Percentiles rank a stretch among this genome's conserved stretches.
These are phyloP conservation scores for Boletus patriciae DNA, from an alignment of 768 basidiomycete species.

Conservation along the genomic window DNA sequence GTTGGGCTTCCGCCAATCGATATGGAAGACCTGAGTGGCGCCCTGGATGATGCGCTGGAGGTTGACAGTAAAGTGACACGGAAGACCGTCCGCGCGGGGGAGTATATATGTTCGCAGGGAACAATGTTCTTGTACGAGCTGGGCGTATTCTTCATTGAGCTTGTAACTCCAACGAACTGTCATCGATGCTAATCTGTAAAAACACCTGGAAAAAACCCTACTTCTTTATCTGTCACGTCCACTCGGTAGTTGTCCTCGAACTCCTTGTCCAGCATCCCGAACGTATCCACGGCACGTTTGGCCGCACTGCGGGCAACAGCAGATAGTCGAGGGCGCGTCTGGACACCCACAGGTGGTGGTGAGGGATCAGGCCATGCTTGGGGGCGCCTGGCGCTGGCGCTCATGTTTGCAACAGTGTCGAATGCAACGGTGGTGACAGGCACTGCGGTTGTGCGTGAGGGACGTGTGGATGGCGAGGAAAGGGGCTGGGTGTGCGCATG, in stretches of 20 bases:
- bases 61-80: constrained; percentile 93
- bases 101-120: constrained; percentile 81
- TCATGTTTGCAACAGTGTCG: too few species aligned
- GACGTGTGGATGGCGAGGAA: too few species aligned
- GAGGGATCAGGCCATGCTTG: too few species aligned
- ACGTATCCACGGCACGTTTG: too few species aligned
- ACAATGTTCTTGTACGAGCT: constrained; percentile 73
- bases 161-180: constrained; percentile 84
- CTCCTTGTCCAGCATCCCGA: constrained; percentile 72
- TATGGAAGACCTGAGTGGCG: constrained; percentile 94
- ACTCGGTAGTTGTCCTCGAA: constrained; percentile 93
- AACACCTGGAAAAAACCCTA: constrained; percentile 76
- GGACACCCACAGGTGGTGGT: too few species aligned
- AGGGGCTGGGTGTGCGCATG: too few species aligned
- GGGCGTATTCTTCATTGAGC: constrained; percentile 75
- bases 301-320: too few species aligned
- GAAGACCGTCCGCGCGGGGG: constrained; percentile 67
- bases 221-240: constrained; percentile 82
- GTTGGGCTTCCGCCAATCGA: constrained; percentile 89
- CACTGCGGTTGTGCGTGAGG: too few species aligned
- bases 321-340: too few species aligned
- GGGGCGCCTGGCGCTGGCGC: too few species aligned
- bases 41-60: constrained; percentile 95
- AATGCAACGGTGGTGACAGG: too few species aligned
- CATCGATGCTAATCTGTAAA: constrained; percentile 88